Base-by-base conservation (phyloP, 345 rosid species). In the Kernera saxatilis region DNA sequence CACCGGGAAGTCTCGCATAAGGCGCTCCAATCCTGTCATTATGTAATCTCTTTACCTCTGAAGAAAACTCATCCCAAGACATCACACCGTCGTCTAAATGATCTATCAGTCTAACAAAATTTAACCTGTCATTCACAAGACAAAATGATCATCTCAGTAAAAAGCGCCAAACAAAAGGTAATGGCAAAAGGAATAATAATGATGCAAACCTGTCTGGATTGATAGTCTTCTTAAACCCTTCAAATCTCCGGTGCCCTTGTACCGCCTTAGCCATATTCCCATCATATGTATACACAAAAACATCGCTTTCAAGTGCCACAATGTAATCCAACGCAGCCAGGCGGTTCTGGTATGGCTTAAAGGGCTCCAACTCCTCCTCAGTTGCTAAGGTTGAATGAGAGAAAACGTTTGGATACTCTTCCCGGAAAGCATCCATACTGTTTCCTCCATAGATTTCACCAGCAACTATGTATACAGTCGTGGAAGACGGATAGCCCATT, bases 191-290 rank as follows among this genome's bases (percentile, higher is more conserved):
- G n/a, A n/a, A n/a, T n/a, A n/a, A 27, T 29, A 3, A 27, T 49
- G 60, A 54, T 54, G 44, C 43, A 64, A 35, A 73, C 98, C 89
- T 85, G 89, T 91, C 86, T 45, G 97, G 97, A 78, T 85, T 88
- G 67, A 91, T 86, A 49, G 96, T 88, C 80, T 87, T 91, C 56
- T 86, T 79, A 52, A 93, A 91, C 60, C 98, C 97, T 81, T 85
- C 91, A 63, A 91, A 93, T 58, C 86, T 80, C 58, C 98, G 72
- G 40, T 91, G 98, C 9, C 98, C 98, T 78, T 93, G 97, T 44
- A 93, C 99, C 6, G 99, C 97, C 79, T 87, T 94, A 8, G 99
- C 99, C 99, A 94, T 94, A 51, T 94, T 94, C 21, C 99, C 99
- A 65, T 94, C 98, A n/a, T 94, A 92, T 1, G 99, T 94, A 72